Base-by-base conservation (phyloP, 768 basidiomycete species). In the Phylloporus sp. region DNA sequence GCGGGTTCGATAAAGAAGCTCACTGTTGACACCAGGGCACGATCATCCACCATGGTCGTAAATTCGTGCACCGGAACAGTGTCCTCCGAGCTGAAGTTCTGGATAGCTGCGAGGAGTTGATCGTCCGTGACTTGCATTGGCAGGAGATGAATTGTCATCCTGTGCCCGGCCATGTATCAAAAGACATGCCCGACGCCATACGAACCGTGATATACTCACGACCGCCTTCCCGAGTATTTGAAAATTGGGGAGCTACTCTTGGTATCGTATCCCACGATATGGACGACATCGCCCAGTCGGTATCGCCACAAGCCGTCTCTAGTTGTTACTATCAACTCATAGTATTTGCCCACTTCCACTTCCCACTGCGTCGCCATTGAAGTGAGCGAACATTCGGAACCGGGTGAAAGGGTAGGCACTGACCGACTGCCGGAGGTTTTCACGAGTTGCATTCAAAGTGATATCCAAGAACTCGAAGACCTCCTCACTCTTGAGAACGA, bases 251-350 rank as follows among this genome's bases (percentile, higher is more conserved):
- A 21, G 8, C 39, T 37, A 7, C 21, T 36, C 21, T 47, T 22
- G 2, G 45, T 5, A 10, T 49, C 40, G 31, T 60, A 62, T 15
- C 60, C 60, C 3, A 49, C 22, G 13, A 61, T 39, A 5, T 20
- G 26, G 13, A 61, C 10, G 8, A 61, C 11, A 24, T 60, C 59
- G 2, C 59, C 56, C 5, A 61, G 42, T 13, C 27, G 50, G 23
- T 61, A 58, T 17, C 56, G 53, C 59, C 59, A 61, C 31, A 61
- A 48, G 4, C 59, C 59, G 17, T 53, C 49, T 17, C 37, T 48
- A 10, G 56, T 61, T 9, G 56, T 61, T 34, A 58, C 10, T 15
- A 61, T 31, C 3, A 49, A 32, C 18, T 61, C 59, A 42, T 62
- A 62, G 3, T 28, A 31, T 20, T 52, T 52, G 5, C 52, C 55